Evolutionary conservation across 1,284 basidiomycete genomes (phyloP).

Genomic region (Pyrrhoderma lamaoense): DNA sequence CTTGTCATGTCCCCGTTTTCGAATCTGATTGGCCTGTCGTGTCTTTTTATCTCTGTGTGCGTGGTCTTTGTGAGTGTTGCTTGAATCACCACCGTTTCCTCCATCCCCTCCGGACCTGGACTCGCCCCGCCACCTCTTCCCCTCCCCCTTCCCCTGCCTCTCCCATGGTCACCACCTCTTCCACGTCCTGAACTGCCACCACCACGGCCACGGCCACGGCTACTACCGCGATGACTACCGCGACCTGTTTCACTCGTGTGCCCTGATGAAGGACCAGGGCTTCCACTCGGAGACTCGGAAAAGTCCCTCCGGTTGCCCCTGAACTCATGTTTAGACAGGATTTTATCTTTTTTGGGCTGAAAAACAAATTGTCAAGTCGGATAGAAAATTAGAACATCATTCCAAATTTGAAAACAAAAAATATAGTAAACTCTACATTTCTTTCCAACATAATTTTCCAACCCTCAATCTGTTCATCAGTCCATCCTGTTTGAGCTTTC

Average conservation of each 20-base stretch:
- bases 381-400: neutral
- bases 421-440: conserved; percentile 46
- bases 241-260: conserved; percentile 1
- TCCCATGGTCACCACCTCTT: conserved; percentile 21
- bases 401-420: neutral
- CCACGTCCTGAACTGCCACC: conserved; percentile 27
- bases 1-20: conserved; percentile 69
- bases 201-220: conserved; percentile 14
- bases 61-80: conserved; percentile 33
- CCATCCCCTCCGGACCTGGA: conserved; percentile 30
- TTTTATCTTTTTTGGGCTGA: conserved; percentile 68
- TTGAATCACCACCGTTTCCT: conserved; percentile 28
- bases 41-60: conserved; percentile 69
- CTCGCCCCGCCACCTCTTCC: conserved; percentile 19
- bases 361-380: neutral
- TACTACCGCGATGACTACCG: neutral
- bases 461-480: conserved; percentile 79
- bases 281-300: conserved; percentile 8
- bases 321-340: conserved; percentile 68
- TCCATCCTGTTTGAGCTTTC: conserved; percentile 60
- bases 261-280: neutral
- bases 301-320: conserved; percentile 43
- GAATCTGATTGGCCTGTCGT: conserved; percentile 50
- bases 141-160: conserved; percentile 15
- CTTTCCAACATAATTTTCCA: conserved; percentile 83